Conservation (phyloP, 1,284 basidiomycete species). For the Ceratobasidium sp. region DNA sequence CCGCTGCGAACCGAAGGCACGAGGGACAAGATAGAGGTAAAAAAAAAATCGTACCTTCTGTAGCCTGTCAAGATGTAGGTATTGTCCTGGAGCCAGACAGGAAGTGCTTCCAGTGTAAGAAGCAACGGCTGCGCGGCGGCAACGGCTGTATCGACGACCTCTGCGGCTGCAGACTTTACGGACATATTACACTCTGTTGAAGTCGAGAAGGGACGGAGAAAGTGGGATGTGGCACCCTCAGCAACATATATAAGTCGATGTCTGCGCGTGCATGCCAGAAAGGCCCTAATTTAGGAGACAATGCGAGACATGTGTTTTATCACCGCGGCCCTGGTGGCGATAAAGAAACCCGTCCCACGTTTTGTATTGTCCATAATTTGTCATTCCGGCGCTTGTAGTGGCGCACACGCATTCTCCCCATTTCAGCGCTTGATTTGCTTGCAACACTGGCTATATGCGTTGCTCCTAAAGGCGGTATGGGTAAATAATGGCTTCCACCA, state of each 20-base stretch:
- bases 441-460: slow-evolving; percentile 15
- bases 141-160: slow-evolving; percentile 29
- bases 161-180: slow-evolving; percentile 12
- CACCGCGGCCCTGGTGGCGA: slow-evolving; percentile 5
- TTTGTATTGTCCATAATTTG: neutral
- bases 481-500: neutral
- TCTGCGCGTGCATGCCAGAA: neutral
- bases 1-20: neutral
- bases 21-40: neutral
- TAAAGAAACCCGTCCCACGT: slow-evolving; percentile 1
- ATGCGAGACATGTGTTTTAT: slow-evolving; percentile 25
- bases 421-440: neutral
- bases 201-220: neutral
- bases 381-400: slow-evolving; percentile 9
- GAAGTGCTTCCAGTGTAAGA: slow-evolving; percentile 30
- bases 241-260: slow-evolving; percentile 24
- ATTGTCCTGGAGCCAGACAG: slow-evolving; percentile 42
- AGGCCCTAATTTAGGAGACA: slow-evolving; percentile 16
- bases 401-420: neutral
- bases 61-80: slow-evolving; percentile 43
- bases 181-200: slow-evolving; percentile 17
- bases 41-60: slow-evolving; percentile 12
- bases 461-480: neutral
- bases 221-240: neutral
- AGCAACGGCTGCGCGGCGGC: slow-evolving; percentile 33